Conservation (phyloP, 1,139 yeast species). For the Lodderomyces pseudojiufengensis region DNA sequence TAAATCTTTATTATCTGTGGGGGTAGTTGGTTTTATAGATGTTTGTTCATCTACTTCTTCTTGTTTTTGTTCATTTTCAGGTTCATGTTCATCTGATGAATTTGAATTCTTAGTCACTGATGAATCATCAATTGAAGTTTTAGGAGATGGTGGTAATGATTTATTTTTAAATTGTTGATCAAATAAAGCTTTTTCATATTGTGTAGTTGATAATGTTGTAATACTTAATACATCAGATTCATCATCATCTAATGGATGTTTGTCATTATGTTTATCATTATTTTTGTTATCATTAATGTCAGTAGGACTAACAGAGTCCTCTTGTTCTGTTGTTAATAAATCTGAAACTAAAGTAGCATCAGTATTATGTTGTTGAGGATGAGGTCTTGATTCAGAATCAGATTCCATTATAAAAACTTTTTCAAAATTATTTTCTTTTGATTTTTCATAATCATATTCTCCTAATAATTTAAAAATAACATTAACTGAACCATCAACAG, state of each 20-base stretch:
- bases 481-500: slow-evolving; percentile 75
- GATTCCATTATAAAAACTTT: slow-evolving; percentile 27
- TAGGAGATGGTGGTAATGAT: slow-evolving; percentile 25
- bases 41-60: not conserved
- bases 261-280: too few relatives aligned
- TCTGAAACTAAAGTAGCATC: slow-evolving; percentile 1
- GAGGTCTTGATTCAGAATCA: slow-evolving; percentile 7
- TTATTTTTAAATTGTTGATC: slow-evolving; percentile 43
- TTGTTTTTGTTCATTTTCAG: slow-evolving; percentile 5
- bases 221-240: slow-evolving; percentile 32
- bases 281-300: too few relatives aligned
- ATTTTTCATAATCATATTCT: slow-evolving; percentile 55
- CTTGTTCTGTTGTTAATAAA: slow-evolving; percentile 1
- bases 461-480: slow-evolving; percentile 67
- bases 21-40: not conserved
- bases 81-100: not conserved
- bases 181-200: slow-evolving; percentile 54
- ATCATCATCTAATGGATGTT: not conserved
- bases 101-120: slow-evolving; percentile 2
- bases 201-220: slow-evolving; percentile 47
- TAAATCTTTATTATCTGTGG: slow-evolving; percentile 3
- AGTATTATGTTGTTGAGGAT: slow-evolving; percentile 1
- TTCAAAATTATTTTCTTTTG: slow-evolving; percentile 28
- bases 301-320: too few relatives aligned
- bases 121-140: slow-evolving; percentile 4